phyloP scores from a whole-genome alignment of 2,329 filamentous ascomycete species.

The Herpomyces periplanetae region DNA sequence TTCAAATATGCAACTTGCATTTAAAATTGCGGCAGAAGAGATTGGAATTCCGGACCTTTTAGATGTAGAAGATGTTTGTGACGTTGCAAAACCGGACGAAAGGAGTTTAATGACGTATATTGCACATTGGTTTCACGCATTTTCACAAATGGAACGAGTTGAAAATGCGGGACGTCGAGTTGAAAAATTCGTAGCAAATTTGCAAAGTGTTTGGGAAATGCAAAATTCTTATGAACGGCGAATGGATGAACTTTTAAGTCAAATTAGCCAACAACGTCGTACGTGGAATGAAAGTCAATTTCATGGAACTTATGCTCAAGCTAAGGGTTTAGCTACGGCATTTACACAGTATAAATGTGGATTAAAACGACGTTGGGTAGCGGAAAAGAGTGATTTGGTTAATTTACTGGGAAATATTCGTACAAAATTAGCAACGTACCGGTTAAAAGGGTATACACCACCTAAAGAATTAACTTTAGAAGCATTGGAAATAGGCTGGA shows the following conservation, averaged over 20 bases:
- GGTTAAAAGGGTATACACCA: constrained; percentile 58
- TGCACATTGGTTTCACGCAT: constrained; percentile 98
- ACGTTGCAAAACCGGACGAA: constrained; percentile 81
- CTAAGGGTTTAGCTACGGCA: constrained; percentile 41
- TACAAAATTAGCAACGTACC: constrained; percentile 84
- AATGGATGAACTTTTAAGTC: constrained; percentile 40
- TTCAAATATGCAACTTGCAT: constrained; percentile 90
- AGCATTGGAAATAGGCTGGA: constrained; percentile 46
- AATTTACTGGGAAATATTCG: constrained; percentile 90
- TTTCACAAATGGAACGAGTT: constrained; percentile 92
- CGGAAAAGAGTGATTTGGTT: constrained; percentile 78
- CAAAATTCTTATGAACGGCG: constrained; percentile 74
- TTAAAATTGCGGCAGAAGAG: constrained; percentile 77
- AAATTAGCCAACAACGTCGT: constrained; percentile 29
- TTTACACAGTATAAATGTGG: constrained; percentile 70
- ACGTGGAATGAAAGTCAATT: constrained; percentile 44
- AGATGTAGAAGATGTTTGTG: constrained; percentile 89
- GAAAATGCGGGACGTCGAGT: constrained; percentile 85
- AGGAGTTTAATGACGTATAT: constrained; percentile 96
- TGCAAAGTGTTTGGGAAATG: constrained; percentile 99
- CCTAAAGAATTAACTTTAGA: constrained; percentile 47
- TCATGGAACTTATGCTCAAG: constrained; percentile 63
- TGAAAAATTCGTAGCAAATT: constrained; percentile 92
- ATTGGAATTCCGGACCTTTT: constrained; percentile 85
- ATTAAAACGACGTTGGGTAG: constrained; percentile 76